Conservation (phyloP, 2,329 filamentous ascomycete genomes). For the Diaporthe eres region DNA sequence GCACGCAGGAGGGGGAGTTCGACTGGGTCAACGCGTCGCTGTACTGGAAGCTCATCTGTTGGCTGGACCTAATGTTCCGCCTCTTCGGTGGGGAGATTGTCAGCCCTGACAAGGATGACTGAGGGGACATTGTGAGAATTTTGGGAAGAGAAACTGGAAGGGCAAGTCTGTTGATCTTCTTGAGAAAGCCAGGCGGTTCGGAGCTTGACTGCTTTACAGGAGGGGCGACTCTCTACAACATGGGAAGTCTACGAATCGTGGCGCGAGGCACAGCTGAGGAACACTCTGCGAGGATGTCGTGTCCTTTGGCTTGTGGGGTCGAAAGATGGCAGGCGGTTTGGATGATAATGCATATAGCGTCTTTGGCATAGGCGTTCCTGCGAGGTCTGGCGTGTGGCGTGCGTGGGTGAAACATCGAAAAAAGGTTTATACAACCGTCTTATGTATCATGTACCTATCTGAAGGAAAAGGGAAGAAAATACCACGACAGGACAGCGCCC, state of each 20-base stretch:
- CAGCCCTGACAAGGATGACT: slow-evolving; percentile 72
- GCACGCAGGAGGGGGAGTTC: slow-evolving; percentile 80
- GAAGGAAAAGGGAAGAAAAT: slow-evolving; percentile 1
- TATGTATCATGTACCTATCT: slow-evolving; percentile 21
- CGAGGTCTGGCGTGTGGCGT: not conserved
- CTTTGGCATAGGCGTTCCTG: slow-evolving; percentile 31
- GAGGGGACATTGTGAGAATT: slow-evolving; percentile 21
- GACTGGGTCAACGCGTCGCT: slow-evolving; percentile 79
- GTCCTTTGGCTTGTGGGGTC: not conserved
- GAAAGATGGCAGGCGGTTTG: slow-evolving; percentile 14
- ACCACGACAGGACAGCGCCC: slow-evolving; percentile 2
- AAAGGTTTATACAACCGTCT: slow-evolving; percentile 19
- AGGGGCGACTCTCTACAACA: not conserved
- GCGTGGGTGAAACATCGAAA: not conserved
- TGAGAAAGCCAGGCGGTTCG: not conserved
- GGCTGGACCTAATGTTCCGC: slow-evolving; percentile 70
- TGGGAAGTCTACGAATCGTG: not conserved
- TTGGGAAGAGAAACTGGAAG: not conserved
- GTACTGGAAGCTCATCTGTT: slow-evolving; percentile 78
- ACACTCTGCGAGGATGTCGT: not conserved
- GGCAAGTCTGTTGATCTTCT: not conserved
- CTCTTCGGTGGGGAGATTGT: slow-evolving; percentile 73
- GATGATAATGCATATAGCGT: slow-evolving; percentile 36
- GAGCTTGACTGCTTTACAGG: too few relatives aligned
- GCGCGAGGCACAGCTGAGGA: not conserved